phyloP scores from a whole-genome alignment of 805 yeast genomes.

The Metschnikowia lunata region DNA sequence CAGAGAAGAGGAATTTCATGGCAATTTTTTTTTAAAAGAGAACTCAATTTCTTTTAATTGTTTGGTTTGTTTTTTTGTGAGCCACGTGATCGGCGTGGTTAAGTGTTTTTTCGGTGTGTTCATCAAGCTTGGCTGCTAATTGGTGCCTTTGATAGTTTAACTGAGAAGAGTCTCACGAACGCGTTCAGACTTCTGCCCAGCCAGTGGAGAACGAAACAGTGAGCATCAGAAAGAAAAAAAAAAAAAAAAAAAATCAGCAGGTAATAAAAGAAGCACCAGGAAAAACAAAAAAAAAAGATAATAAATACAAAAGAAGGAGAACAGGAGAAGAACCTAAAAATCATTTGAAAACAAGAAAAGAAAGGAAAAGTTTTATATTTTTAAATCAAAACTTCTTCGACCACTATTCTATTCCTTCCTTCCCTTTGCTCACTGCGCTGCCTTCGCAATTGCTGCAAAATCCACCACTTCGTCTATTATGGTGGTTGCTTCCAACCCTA shows the following conservation, averaged over 20 bases:
- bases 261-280: too few relatives aligned
- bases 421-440: not conserved
- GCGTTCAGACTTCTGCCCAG: too few relatives aligned
- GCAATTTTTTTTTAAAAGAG: slow-evolving; percentile 8
- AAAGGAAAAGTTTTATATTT: too few relatives aligned
- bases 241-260: too few relatives aligned
- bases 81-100: not conserved
- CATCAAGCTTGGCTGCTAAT: not conserved
- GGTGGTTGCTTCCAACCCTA: slow-evolving; percentile 1
- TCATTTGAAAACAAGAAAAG: not conserved
- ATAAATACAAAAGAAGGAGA: too few relatives aligned
- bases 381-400: too few relatives aligned
- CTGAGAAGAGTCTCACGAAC: too few relatives aligned
- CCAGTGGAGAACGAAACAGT: too few relatives aligned
- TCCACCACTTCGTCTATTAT: not conserved
- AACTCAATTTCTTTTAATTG: not conserved
- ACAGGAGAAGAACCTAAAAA: too few relatives aligned
- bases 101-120: not conserved
- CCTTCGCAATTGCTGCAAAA: not conserved
- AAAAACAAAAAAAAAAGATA: too few relatives aligned
- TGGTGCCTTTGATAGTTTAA: too few relatives aligned
- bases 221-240: too few relatives aligned
- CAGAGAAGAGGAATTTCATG: not conserved
- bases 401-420: not conserved
- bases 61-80: not conserved